These are phyloP conservation scores for Lolium multiflorum DNA, from an alignment of 176 grass and related monocot species.

Conservation along the genomic window DNA sequence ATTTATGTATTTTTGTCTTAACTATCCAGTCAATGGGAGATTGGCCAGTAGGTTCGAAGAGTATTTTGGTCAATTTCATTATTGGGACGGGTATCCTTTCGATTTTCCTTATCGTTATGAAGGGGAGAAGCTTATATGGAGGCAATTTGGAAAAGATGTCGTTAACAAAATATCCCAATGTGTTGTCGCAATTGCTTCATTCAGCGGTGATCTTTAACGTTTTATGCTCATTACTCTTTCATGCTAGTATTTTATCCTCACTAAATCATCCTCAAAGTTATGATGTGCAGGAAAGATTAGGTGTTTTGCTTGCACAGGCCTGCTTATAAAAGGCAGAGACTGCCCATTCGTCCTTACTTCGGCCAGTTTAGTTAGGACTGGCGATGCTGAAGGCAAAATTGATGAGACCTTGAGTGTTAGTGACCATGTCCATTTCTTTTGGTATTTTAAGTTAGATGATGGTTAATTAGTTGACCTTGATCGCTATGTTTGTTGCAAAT, in stretches of 20 bases:
- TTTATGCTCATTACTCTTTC: background rate
- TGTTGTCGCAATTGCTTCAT: slow-evolving; percentile 41
- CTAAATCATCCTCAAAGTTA: background rate
- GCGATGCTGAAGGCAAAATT: background rate
- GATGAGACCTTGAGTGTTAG: background rate
- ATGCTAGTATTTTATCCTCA: background rate
- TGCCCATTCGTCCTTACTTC: slow-evolving; percentile 7
- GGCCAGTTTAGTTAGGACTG: slow-evolving; percentile 20
- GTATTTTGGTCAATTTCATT: slow-evolving; percentile 14
- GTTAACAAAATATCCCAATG: background rate
- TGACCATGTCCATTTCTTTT: background rate
- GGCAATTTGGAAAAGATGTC: background rate
- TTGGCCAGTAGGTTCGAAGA: slow-evolving; percentile 28
- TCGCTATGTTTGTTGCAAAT: slow-evolving; percentile 17
- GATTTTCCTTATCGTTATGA: background rate
- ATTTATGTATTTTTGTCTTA: background rate
- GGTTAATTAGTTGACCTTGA: background rate
- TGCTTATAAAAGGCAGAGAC: slow-evolving; percentile 34
- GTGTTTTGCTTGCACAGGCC: slow-evolving; percentile 32
- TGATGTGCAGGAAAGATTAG: background rate
- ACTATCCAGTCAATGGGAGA: slow-evolving; percentile 28
- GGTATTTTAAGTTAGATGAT: background rate
- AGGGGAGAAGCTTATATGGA: background rate
- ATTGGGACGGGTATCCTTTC: slow-evolving; percentile 27
- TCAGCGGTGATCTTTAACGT: background rate